Evolutionary conservation across 2,329 filamentous ascomycete species (phyloP).

Genomic region (Zelopaecilomyces penicillatus): DNA sequence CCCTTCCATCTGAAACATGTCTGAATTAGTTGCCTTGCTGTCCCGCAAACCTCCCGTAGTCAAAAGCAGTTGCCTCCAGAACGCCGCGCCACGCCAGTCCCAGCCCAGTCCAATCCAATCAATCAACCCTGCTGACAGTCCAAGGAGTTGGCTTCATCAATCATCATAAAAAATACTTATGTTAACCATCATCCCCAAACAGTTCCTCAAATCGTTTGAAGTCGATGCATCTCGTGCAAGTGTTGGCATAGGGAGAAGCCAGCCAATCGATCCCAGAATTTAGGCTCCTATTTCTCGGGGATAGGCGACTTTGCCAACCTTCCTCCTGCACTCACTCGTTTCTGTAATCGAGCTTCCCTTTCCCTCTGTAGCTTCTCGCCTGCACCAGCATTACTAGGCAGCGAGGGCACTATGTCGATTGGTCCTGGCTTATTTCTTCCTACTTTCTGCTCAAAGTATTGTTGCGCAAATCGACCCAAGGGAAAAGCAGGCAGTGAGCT

Average conservation of each 20-base stretch:
- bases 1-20: conserved; percentile 2
- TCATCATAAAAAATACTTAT: conserved; percentile 5
- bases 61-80: conserved; percentile 6
- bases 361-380: conserved; percentile 50
- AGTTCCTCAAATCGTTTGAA: conserved; percentile 12
- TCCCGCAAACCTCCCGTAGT: not conserved
- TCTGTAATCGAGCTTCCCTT: conserved; percentile 62
- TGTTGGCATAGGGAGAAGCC: conserved; percentile 29
- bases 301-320: conserved; percentile 59
- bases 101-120: conserved; percentile 3
- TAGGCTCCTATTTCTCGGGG: conserved; percentile 48
- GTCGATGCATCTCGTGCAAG: conserved; percentile 21
- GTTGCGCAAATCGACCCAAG: conserved; percentile 67
- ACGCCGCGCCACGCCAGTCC: conserved; percentile 6
- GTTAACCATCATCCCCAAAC: conserved; percentile 8
- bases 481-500: conserved; percentile 68
- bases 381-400: conserved; percentile 40
- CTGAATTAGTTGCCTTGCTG: not conserved
- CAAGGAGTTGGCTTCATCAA: not conserved
- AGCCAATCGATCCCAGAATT: conserved; percentile 31
- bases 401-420: conserved; percentile 51
- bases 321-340: conserved; percentile 70
- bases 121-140: not conserved
- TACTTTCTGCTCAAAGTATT: conserved; percentile 76
- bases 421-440: conserved; percentile 37